Evolutionary conservation across 2,329 filamentous ascomycete species (phyloP), one percentile per base, ranked within the genome.

Genomic region (Akanthomyces muscarius): DNA sequence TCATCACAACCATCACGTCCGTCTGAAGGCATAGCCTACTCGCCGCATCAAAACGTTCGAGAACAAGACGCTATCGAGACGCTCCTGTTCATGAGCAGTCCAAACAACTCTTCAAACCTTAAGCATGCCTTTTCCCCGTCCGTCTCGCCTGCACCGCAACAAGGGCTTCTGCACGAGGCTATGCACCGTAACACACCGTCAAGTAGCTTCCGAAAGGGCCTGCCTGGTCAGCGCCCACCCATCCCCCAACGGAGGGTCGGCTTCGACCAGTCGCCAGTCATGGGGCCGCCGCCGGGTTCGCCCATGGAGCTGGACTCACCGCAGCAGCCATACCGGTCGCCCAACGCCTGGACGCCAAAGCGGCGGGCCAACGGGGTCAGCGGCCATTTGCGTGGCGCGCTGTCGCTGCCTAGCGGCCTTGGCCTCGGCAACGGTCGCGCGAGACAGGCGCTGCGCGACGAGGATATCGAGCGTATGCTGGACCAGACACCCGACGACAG

Each of bases 51-150:
- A 66, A 86, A 86, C 25, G 78, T 84, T 10, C 84, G 89, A 58
- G 91, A 95, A 71, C 89, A 92, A 70, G 91, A 94, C 69, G 91
- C 91, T 6, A 86, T 94, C 53, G 90, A 93, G 71, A 89, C 89
- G 0, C 76, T 95, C 28, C 79, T 94, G 30, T 92, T 93, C 70
- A 89, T 95, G 86, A 92, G 90, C 70, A 91, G 88, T 66, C 89
- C 89, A 0, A 88, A 88, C 18, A 90, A 91, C 73, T 89, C 88
- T 51, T 80, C 83, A 48, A 86, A 85, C 65, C 74, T 88, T 68
- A 85, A 85, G 66, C 83, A 84, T 64, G 71, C 75, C 11, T 86
- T 86, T 63, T 80, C 83, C 0, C 75, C 78, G 0, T 71, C 75
- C 0, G 72, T 72, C 13, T 78, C 78, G 2, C 71, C 78, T 18